Base-by-base conservation (phyloP, 768 basidiomycete species). In the Trametes gibbosa region DNA sequence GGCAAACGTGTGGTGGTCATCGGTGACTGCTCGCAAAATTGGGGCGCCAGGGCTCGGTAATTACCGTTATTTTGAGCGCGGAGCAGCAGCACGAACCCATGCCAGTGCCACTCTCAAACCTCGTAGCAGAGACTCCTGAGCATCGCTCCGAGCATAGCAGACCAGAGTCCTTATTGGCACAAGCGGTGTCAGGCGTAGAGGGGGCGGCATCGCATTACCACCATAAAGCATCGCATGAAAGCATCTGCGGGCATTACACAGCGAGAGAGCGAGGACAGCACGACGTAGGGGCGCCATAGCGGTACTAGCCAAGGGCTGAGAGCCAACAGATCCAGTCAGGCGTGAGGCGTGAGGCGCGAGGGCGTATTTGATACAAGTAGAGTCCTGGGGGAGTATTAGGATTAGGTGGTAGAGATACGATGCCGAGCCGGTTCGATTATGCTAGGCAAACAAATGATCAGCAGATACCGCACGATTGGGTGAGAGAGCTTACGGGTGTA, bases 241-340 rank as follows among this genome's bases (percentile, higher is more conserved):
- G 61, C 61, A 62, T 57, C 61, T 62, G 61, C 41, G 58, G 56
- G 55, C 60, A 46, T 45, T 56, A 54, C 52, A 62, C 51, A 53
- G 61, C 56, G 14, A 45, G 61, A 55, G n/a, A 56, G 50, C 54
- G 29, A 56, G 60, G 55, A 47, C 14, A 52, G 53, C 54, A 41
- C 53, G 50, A 35, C 32, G 42, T 24, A 16, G 25, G 24, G 48
- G 21, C 19, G 54, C 24, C 21, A 48, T 50, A 35, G n/a, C 29
- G 21, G 40, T 27, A 10, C 14, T 29, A 41, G 55, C 37, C n/a
- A 35, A 2, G 12, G 37, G 43, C 54, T 23, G n/a, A 56, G 53
- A 53, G 43, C 55, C n/a, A 42, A 56, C 60, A 61, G 60, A 61
- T 56, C 60, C 60, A 61, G 55, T 52, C 59, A 37, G 50, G 50